Evolutionary conservation across 2,329 filamentous ascomycete species (phyloP).

Genomic region (Cladosporium sp.): DNA sequence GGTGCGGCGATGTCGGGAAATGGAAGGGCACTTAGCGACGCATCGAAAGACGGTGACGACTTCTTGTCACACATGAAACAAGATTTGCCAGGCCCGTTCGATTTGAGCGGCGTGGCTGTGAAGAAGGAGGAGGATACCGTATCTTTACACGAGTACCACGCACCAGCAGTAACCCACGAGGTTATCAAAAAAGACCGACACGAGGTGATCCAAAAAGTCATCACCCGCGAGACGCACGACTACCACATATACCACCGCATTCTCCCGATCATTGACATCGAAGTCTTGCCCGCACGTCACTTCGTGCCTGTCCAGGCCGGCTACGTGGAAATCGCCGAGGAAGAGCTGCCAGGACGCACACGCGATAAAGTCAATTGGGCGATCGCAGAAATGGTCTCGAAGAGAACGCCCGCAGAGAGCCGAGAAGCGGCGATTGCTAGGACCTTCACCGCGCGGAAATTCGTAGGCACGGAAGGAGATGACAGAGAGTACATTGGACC

Average conservation of each 20-base stretch:
- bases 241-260: constrained; percentile 56
- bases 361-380: constrained; percentile 35
- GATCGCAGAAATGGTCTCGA: constrained; percentile 39
- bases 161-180: constrained; percentile 54
- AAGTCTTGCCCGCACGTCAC: constrained; percentile 56
- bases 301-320: constrained; percentile 46
- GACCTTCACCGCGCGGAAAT: constrained; percentile 40
- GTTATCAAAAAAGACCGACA: constrained; percentile 47
- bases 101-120: constrained; percentile 2
- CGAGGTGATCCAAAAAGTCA: constrained; percentile 50
- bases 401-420: constrained; percentile 12
- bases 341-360: constrained; percentile 40
- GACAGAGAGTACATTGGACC: constrained; percentile 42
- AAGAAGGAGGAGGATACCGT: constrained; percentile 5
- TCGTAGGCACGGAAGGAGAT: constrained; percentile 45
- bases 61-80: not conserved
- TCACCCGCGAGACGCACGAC: constrained; percentile 58
- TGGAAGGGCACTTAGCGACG: not conserved
- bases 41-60: not conserved
- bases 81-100: constrained; percentile 2
- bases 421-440: constrained; percentile 24
- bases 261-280: constrained; percentile 56
- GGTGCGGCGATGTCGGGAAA: not conserved
- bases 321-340: constrained; percentile 51
- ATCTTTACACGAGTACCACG: constrained; percentile 38